Evolutionary conservation across 257 asterid genomes (phyloP), one percentile per base, ranked within the genome.

Genomic region (Cynanchum wilfordii): DNA sequence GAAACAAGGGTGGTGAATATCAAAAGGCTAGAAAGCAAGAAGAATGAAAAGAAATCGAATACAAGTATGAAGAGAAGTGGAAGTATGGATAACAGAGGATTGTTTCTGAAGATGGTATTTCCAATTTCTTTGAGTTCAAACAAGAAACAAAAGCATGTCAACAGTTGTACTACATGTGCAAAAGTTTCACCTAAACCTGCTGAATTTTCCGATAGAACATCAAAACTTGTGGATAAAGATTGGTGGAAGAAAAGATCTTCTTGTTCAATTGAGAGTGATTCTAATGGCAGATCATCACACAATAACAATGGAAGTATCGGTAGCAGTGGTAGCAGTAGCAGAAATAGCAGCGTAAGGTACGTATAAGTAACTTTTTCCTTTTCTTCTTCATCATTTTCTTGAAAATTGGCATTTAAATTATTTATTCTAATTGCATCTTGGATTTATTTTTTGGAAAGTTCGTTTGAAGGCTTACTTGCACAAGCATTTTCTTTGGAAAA

Each of bases 191-290:
- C 88, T 0, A 84, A 79, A 74, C 86, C 87, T 27, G 88, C 38
- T 33, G 88, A 82, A 70, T 79, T 25, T 22, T 71, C 45, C 42
- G 82, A 81, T 8, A 72, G 77, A 42, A 8, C 75, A 27, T 81
- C 84, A 71, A 82, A 82, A 36, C 68, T 69, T 29, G 72, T 83
- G 1, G 93, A 87, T 19, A 85, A 56, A 59, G 96, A 89, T n/a
- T 92, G 96, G 95, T 88, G 96, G 98, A 90, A 86, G 93, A 89
- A 79, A 73, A 81, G 77, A 79, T 82, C 86, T 65, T 70, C 81
- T 10, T 82, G 79, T 10, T 90, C 96, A 16, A 85, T 85, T 59
- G 90, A 77, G 54, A 88, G 93, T 75, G 84, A 84, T 49, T 69
- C 47, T 3, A 20, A 68, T 69, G 66, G 86, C 22, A 79, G 94